Conservation (phyloP, 192 early-diverging fungal species). For the Coemansia sp. region DNA sequence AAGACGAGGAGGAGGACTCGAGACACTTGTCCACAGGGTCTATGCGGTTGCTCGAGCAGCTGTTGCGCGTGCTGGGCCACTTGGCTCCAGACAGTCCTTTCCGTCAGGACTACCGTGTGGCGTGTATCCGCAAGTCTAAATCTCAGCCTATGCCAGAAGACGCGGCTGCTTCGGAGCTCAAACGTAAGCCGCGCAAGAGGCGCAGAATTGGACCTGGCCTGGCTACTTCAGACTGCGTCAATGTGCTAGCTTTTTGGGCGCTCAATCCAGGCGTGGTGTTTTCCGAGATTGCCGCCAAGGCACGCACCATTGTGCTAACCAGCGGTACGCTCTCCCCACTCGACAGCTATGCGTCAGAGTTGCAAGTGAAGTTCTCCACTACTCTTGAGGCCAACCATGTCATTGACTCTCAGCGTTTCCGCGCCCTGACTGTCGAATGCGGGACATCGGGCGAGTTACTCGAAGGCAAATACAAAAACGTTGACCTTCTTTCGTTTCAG, state of each 20-base stretch:
- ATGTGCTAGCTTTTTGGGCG: conserved; percentile 43
- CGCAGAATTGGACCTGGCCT: background rate
- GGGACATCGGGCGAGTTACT: conserved; percentile 45
- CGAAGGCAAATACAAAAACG: conserved; percentile 49
- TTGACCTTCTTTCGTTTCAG: conserved; percentile 53
- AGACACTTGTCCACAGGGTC: conserved; percentile 22
- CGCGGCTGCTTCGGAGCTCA: background rate
- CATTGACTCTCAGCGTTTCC: conserved; percentile 60
- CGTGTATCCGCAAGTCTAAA: conserved; percentile 14
- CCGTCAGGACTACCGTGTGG: conserved; percentile 32
- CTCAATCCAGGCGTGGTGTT: conserved; percentile 43
- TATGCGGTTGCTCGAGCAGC: conserved; percentile 22
- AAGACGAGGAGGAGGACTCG: background rate
- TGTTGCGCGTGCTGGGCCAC: conserved; percentile 28
- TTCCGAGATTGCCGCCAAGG: conserved; percentile 34
- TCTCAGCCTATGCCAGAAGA: background rate
- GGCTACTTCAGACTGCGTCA: conserved; percentile 1
- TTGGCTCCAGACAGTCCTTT: conserved; percentile 8
- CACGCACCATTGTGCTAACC: conserved; percentile 59
- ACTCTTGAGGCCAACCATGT: conserved; percentile 67
- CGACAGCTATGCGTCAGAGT: conserved; percentile 58
- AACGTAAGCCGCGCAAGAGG: background rate
- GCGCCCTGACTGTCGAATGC: conserved; percentile 55
- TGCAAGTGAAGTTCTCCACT: conserved; percentile 55
- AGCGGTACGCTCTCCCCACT: conserved; percentile 71